Percentiles rank a stretch among this genome's conserved stretches.
Conservation (phyloP, 2,329 filamentous ascomycete species). For the Rasamsonia emersonii region DNA sequence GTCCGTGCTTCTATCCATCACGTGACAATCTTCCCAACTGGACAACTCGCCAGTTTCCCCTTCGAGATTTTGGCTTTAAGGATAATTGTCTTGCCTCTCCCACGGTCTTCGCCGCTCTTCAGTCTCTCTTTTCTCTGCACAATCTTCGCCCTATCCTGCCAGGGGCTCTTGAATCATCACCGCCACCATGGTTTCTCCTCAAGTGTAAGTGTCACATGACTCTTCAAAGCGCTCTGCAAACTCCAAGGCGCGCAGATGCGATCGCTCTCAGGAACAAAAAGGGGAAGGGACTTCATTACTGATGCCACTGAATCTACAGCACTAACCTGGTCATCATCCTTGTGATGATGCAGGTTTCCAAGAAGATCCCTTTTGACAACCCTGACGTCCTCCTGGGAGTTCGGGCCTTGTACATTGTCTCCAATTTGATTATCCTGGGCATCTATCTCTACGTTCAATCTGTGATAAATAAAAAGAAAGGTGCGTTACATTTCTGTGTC, state of each 20-base stretch:
- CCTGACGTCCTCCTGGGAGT: slow-evolving; percentile 59
- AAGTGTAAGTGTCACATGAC: slow-evolving; percentile 54
- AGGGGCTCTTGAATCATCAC: slow-evolving; percentile 7
- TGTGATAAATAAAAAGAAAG: slow-evolving; percentile 94
- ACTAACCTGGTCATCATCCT: slow-evolving; percentile 92
- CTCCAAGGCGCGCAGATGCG: too few species aligned
- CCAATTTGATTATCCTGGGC: slow-evolving; percentile 72
- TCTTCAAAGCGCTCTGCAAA: too few species aligned
- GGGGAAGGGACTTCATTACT: neutral
- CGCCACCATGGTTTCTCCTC: slow-evolving; percentile 56
- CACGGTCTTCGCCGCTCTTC: slow-evolving; percentile 7
- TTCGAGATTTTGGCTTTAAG: too few species aligned
- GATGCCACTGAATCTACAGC: slow-evolving; percentile 39
- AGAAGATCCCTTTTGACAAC: slow-evolving; percentile 91
- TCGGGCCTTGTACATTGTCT: slow-evolving; percentile 56
- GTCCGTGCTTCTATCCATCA: too few species aligned
- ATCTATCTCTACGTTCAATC: slow-evolving; percentile 80
- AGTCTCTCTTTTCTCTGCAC: neutral
- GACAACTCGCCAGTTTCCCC: too few species aligned
- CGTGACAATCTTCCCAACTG: too few species aligned
- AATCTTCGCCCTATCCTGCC: slow-evolving; percentile 8
- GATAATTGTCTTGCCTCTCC: too few species aligned
- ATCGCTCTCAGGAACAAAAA: neutral
- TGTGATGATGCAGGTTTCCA: slow-evolving; percentile 96
- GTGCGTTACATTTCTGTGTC: slow-evolving; percentile 53